phyloP scores from a whole-genome alignment of 2,329 filamentous ascomycete genomes.

The Diaporthe amygdali region DNA sequence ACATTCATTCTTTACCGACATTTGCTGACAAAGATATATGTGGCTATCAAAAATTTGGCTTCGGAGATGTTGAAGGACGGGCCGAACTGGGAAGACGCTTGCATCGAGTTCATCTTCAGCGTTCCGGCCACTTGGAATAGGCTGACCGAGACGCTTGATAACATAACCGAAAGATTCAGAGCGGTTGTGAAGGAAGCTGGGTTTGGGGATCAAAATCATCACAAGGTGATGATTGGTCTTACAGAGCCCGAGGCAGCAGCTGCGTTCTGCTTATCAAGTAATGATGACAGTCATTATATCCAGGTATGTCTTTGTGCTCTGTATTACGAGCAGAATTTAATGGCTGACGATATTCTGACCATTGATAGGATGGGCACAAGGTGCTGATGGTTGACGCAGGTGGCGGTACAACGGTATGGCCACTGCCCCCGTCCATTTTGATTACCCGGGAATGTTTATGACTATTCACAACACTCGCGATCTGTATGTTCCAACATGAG shows the following conservation, averaged over 20 bases:
- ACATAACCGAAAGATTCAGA: background rate
- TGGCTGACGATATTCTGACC: background rate
- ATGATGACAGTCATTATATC: background rate
- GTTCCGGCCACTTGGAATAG: background rate
- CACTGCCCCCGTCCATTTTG: no score
- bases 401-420: background rate
- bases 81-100: background rate
- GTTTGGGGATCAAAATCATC: background rate
- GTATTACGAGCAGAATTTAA: background rate
- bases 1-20: background rate
- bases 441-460: no score
- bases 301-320: background rate
- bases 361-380: background rate
- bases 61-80: background rate
- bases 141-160: background rate
- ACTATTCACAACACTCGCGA: no score
- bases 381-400: background rate
- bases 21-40: background rate
- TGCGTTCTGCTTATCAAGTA: background rate
- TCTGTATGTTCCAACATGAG: no score
- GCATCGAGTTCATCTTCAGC: background rate
- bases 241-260: background rate
- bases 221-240: background rate
- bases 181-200: background rate
- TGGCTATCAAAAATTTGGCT: background rate